Conservation (phyloP, 2,329 filamentous ascomycete species). For the Penicillium nordicum region DNA sequence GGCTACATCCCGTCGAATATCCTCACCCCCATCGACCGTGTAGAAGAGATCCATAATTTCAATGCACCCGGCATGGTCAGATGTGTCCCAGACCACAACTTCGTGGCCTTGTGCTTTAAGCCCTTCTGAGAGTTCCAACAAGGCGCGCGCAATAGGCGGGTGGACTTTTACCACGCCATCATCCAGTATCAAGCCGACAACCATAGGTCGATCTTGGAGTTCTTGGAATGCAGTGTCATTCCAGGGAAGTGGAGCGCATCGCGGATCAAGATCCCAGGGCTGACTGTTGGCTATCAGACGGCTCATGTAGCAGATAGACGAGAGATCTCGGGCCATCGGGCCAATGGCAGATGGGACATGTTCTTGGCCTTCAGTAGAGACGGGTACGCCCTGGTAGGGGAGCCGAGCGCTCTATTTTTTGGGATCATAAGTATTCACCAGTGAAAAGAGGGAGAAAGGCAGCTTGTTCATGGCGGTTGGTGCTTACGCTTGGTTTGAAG, state of each 20-base stretch:
- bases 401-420: slow-evolving; percentile 51
- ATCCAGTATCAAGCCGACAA: slow-evolving; percentile 50
- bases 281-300: slow-evolving; percentile 46
- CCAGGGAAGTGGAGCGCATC: slow-evolving; percentile 55
- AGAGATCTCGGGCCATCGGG: slow-evolving; percentile 54
- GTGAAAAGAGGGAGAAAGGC: background rate
- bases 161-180: slow-evolving; percentile 56
- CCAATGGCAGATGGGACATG: slow-evolving; percentile 63
- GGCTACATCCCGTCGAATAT: slow-evolving; percentile 55
- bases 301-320: slow-evolving; percentile 50
- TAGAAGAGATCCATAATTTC: slow-evolving; percentile 61
- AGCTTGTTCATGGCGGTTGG: slow-evolving; percentile 9
- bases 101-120: slow-evolving; percentile 53
- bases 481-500: slow-evolving; percentile 43
- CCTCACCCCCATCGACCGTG: slow-evolving; percentile 61
- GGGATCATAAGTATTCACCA: background rate
- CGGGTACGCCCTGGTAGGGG: slow-evolving; percentile 57
- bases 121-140: slow-evolving; percentile 35
- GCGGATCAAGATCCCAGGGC: slow-evolving; percentile 56
- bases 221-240: slow-evolving; percentile 45
- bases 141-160: slow-evolving; percentile 50
- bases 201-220: slow-evolving; percentile 44
- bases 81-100: slow-evolving; percentile 52
- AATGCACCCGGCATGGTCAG: slow-evolving; percentile 53
- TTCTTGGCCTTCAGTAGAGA: slow-evolving; percentile 62